Base-by-base conservation (phyloP, 163 green algal genomes). In the Volvox carteri region DNA sequence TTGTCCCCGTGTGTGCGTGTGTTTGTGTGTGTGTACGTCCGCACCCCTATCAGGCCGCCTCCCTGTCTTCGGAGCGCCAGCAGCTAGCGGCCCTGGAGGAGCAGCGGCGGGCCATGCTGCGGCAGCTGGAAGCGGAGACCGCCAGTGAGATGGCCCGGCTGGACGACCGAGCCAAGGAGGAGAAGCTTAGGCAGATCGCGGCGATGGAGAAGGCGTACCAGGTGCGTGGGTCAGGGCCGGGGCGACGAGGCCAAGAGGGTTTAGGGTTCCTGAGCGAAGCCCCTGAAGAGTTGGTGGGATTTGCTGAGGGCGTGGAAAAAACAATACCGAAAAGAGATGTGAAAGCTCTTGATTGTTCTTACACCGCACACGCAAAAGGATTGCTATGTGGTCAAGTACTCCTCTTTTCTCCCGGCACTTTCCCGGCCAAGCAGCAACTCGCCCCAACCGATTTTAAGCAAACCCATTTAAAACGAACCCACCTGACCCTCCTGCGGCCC, bases 111-210 rank as follows among this genome's bases (percentile, higher is more conserved):
- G 39, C 68, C 18, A 74, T 77, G 84, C n/a, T 89, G 84, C 84
- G 87, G n/a, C 76, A 91, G 50, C 67, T 93, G 58, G 94, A 96
- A 68, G 74, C 89, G 23, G 83, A 81, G 11, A 67, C 84, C 11
- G 78, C 88, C 4, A 81, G 83, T 18, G 90, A 94, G 88, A 50
- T 87, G 52, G 80, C 91, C 19, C 78, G 88, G 2, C 86, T 96
- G 74, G 94, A 96, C 65, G 94, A 96, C 88, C 60, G 50, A 35
- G 91, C 91, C 52, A 95, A 95, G 84, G 92, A 95, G 92, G 87
- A 96, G 91, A 92, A 91, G 70, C 92, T 96, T 30, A 91, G 86
- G 77, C 94, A 96, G 91, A 88, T 96, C 52, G 25, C 77, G 25
- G 80, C 76, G 33, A 85, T 93, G 67, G 92, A 94, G 76, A 44